These are phyloP conservation scores for Tricholoma matsutake DNA, from an alignment of 768 basidiomycete species.

Conservation along the genomic window DNA sequence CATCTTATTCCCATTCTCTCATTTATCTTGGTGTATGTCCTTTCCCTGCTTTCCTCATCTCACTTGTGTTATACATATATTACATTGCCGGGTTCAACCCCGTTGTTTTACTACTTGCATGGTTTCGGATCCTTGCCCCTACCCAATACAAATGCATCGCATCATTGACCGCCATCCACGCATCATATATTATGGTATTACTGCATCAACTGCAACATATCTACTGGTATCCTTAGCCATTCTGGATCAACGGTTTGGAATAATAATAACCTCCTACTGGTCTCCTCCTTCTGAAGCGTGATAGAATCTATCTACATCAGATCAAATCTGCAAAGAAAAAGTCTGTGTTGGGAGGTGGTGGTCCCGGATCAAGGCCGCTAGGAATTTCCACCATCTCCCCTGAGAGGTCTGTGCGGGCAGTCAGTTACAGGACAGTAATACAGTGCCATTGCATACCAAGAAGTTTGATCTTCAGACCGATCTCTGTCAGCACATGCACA, in stretches of 20 bases:
- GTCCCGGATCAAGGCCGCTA: constrained; percentile 70
- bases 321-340: constrained; percentile 83
- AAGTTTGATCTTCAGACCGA: constrained; percentile 88
- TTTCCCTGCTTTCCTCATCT: constrained; percentile 33
- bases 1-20: constrained; percentile 11
- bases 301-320: constrained; percentile 27
- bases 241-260: constrained; percentile 19
- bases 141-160: constrained; percentile 16
- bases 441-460: constrained; percentile 50
- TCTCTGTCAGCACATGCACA: constrained; percentile 84
- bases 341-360: constrained; percentile 75
- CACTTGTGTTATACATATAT: constrained; percentile 12
- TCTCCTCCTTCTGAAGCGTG: neutral
- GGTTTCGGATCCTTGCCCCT: constrained; percentile 22
- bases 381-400: constrained; percentile 91
- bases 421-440: neutral
- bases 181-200: constrained; percentile 16
- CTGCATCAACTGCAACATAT: constrained; percentile 62
- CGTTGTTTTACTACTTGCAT: constrained; percentile 44
- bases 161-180: constrained; percentile 11
- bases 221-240: constrained; percentile 16
- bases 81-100: constrained; percentile 79
- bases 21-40: constrained; percentile 23
- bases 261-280: constrained; percentile 10
- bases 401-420: constrained; percentile 61